Evolutionary conservation across 106 monocot species (phyloP), one percentile per base, ranked within the genome.

Genomic region (Allium sativum): DNA sequence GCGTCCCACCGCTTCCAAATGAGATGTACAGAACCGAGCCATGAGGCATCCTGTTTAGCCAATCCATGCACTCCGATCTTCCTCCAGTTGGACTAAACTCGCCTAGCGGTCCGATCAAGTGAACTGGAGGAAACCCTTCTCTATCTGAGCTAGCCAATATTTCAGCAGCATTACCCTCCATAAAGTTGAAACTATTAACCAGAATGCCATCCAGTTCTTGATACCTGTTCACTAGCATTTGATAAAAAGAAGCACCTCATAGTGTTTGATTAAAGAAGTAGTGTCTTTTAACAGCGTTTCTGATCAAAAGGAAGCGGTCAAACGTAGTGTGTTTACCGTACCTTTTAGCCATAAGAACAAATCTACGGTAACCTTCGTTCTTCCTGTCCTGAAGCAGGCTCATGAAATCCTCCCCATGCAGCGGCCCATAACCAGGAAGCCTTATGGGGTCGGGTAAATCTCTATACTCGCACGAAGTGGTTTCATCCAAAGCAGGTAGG

Each of bases 1-100:
- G 79, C 10, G 68, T 73, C 15, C 82, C 90, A 0, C 66, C 79
- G 59, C 82, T 90, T 10, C 90, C 90, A 58, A 85, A 82, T 9
- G 79, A 79, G 7, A 85, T 72, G 56, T 54, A 90, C 10, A 90
- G 47, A 1, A 90, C 84, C 1, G 90, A 85, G 8, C 72, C 74
- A 9, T 0, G 0, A 8, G 79, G 79, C 59, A 85, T 81, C 52
- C 5, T 20, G 45, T 85, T 77, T 18, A 90, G 62, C 90, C 90
- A 90, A 17, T 31, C 20, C 21, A 85, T 3, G 55, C 79, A 82
- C 15, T 55, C 56, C 9, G 46, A 19, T 21, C 18, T 3, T 19
- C 3, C 45, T 10, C 10, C 48, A 43, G 41, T 40, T 52, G 53
- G 10, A 0, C 21, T 18, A 56, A 65, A 16, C 18, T 57, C 48